These are phyloP conservation scores for Xylaria sp. DNA, from an alignment of 2,329 filamentous ascomycete genomes.

Conservation along the genomic window DNA sequence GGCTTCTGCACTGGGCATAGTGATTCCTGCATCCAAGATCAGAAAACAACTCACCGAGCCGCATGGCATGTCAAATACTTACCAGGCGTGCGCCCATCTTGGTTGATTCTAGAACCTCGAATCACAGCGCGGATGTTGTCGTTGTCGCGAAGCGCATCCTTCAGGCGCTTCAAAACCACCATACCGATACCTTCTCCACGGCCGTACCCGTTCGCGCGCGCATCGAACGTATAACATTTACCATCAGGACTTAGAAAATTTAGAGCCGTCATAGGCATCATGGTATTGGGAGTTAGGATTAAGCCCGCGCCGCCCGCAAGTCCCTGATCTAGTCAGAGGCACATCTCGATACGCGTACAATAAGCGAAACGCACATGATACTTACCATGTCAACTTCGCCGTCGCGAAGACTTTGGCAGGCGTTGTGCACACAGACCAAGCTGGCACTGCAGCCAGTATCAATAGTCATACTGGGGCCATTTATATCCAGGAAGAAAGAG, in stretches of 20 bases:
- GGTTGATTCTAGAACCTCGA: constrained; percentile 20
- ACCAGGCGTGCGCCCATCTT: constrained; percentile 21
- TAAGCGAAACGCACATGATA: constrained; percentile 11
- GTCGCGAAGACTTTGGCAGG: constrained; percentile 40
- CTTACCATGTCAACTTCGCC: constrained; percentile 36
- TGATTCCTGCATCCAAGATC: constrained; percentile 50
- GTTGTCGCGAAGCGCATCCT: constrained; percentile 20
- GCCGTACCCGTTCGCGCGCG: constrained; percentile 24
- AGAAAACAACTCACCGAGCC: neutral
- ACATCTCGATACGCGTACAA: constrained; percentile 9
- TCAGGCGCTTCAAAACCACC: constrained; percentile 17
- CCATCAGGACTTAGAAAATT: constrained; percentile 57
- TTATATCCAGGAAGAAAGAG: constrained; percentile 46
- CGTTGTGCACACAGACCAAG: constrained; percentile 46
- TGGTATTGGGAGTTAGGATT: constrained; percentile 58
- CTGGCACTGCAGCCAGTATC: constrained; percentile 52
- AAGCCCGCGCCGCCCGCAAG: constrained; percentile 56
- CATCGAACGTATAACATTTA: constrained; percentile 21
- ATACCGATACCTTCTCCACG: constrained; percentile 14
- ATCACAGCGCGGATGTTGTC: constrained; percentile 20
- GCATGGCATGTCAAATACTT: neutral
- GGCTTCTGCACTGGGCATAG: constrained; percentile 52
- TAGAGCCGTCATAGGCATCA: constrained; percentile 58
- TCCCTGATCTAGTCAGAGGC: constrained; percentile 11
- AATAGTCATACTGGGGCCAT: constrained; percentile 46